These are phyloP conservation scores for Vicia sativa DNA, from an alignment of 306 rosid genomes.

Conservation along the genomic window DNA sequence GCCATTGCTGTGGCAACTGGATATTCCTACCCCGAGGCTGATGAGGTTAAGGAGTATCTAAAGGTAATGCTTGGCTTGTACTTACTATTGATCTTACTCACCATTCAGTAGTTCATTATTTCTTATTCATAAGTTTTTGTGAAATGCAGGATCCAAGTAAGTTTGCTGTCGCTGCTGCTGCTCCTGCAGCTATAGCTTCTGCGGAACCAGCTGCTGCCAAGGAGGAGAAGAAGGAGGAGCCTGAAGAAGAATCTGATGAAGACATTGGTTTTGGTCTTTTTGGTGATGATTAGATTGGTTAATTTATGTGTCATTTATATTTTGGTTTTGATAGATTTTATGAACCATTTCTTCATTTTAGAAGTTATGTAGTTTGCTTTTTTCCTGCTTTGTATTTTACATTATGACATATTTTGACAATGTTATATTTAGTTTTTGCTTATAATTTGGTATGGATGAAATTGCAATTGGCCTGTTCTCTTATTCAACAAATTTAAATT, in stretches of 20 bases:
- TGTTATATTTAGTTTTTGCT: background rate
- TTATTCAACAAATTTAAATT: too few species aligned
- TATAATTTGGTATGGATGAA: background rate
- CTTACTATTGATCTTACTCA: background rate
- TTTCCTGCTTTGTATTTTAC: background rate
- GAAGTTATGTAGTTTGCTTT: constrained; percentile 1
- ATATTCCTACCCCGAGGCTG: constrained; percentile 73
- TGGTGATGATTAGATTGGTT: constrained; percentile 4
- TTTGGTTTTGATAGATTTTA: background rate
- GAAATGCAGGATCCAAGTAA: constrained; percentile 58
- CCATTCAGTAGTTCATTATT: background rate
- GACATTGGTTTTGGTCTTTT: constrained; percentile 47
- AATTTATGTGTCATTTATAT: too few species aligned
- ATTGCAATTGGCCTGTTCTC: too few species aligned
- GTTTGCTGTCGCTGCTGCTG: constrained; percentile 52
- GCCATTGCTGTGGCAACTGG: constrained; percentile 68
- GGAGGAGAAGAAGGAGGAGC: constrained; percentile 72
- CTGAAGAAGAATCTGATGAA: constrained; percentile 56
- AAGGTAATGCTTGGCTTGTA: constrained; percentile 45
- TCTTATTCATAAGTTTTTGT: background rate
- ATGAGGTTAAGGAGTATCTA: constrained; percentile 65
- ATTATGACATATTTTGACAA: background rate
- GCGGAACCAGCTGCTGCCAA: constrained; percentile 53
- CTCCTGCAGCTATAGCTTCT: constrained; percentile 31
- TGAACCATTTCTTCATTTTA: background rate